Evolutionary conservation across 192 early-diverging fungal genomes (phyloP).

Genomic region (Umbelopsis isabellina): DNA sequence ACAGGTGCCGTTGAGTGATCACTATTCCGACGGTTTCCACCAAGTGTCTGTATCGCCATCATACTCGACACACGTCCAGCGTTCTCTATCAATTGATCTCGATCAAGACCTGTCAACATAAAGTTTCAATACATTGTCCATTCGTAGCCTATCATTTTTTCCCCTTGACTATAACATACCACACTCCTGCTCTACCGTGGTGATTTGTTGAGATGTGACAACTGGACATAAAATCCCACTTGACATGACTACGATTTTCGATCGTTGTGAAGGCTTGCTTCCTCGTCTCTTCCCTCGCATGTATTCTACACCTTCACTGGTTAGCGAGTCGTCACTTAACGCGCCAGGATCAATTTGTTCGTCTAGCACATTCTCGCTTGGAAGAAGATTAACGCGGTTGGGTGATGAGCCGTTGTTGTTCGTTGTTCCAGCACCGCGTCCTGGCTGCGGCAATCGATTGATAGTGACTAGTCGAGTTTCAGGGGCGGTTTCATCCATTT

Average conservation of each 20-base stretch:
- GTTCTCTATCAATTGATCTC: conserved; percentile 82
- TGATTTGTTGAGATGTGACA: conserved; percentile 66
- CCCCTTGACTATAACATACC: background rate
- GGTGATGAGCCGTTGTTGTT: conserved; percentile 32
- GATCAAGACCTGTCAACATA: conserved; percentile 64
- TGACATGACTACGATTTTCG: conserved; percentile 1
- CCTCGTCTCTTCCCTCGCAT: background rate
- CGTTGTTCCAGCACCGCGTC: conserved; percentile 27
- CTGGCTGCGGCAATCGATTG: conserved; percentile 55
- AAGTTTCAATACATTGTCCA: background rate
- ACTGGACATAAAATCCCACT: conserved; percentile 57
- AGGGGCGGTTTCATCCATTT: conserved; percentile 68
- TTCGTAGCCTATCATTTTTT: background rate
- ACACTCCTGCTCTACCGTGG: conserved; percentile 62
- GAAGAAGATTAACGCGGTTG: conserved; percentile 42
- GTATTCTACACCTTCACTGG: background rate
- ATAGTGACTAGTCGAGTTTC: conserved; percentile 73
- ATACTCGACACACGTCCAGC: conserved; percentile 74
- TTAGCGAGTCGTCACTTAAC: conserved; percentile 29
- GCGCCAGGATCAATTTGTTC: conserved; percentile 31
- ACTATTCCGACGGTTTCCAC: background rate
- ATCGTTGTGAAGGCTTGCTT: background rate
- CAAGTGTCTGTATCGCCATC: conserved; percentile 70
- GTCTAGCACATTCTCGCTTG: conserved; percentile 74
- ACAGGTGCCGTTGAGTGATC: background rate